Conservation (phyloP, 495 filamentous ascomycete species). For the Penicillium ucsense region DNA sequence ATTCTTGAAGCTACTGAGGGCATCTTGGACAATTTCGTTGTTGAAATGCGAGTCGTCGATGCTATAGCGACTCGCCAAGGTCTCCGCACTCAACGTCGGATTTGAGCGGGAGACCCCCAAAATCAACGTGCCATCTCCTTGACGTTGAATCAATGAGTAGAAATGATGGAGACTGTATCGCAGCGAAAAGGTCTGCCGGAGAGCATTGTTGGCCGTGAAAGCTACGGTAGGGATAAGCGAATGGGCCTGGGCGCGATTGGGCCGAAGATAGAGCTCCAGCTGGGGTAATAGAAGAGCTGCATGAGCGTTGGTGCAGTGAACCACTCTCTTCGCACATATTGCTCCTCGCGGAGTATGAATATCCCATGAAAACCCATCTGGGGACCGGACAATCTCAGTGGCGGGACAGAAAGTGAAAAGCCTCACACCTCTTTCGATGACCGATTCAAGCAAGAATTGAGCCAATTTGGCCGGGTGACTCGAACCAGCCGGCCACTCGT, state of each 20-base stretch:
- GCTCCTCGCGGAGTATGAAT: constrained; percentile 14
- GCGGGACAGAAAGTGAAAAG: constrained; percentile 21
- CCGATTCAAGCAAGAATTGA: constrained; percentile 18
- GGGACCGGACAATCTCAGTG: constrained; percentile 4
- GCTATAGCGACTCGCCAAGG: constrained; percentile 11
- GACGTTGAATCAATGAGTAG: constrained; percentile 20
- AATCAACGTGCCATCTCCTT: constrained; percentile 19
- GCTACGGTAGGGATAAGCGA: constrained; percentile 13
- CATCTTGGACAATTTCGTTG: constrained; percentile 19
- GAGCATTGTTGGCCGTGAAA: constrained; percentile 7
- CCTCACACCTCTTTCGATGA: constrained; percentile 11
- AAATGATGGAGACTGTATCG: constrained; percentile 24
- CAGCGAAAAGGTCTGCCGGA: constrained; percentile 18
- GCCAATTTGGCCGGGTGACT: constrained; percentile 23
- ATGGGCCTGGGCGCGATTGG: constrained; percentile 24
- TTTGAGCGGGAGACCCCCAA: constrained; percentile 22
- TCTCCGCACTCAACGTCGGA: constrained; percentile 14
- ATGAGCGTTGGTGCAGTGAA: constrained; percentile 27
- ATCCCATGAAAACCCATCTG: constrained; percentile 12
- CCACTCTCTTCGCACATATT: constrained; percentile 12
- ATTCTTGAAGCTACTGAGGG: constrained; percentile 11
- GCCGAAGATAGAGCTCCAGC: constrained; percentile 13
- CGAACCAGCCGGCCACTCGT: constrained; percentile 25
- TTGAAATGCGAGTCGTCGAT: constrained; percentile 18
- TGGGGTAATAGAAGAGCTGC: constrained; percentile 18